phyloP scores from a whole-genome alignment of 2,329 filamentous ascomycete genomes.

The Claviceps purpurea region DNA sequence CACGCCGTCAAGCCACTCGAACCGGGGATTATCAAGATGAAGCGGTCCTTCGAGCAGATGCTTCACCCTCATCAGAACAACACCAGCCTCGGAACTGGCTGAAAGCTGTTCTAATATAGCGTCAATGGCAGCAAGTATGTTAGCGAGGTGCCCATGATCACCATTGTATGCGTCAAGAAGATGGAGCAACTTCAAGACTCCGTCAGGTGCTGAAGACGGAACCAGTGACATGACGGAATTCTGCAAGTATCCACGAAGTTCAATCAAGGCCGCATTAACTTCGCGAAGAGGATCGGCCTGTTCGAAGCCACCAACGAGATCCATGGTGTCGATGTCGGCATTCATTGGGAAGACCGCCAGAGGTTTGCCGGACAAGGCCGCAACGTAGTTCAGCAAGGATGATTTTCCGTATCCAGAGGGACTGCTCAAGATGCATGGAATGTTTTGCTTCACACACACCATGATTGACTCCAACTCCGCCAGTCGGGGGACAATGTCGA shows the following conservation, averaged over 20 bases:
- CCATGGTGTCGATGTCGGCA: conserved; percentile 91
- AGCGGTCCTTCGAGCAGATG: conserved; percentile 38
- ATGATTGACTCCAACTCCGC: conserved; percentile 73
- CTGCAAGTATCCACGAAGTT: conserved; percentile 38
- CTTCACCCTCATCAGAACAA: conserved; percentile 34
- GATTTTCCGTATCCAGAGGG: conserved; percentile 81
- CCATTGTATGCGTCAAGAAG: conserved; percentile 30
- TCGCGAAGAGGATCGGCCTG: conserved; percentile 74
- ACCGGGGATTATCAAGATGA: conserved; percentile 59
- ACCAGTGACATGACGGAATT: conserved; percentile 33
- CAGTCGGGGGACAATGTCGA: conserved; percentile 43
- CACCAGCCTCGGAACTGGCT: conserved; percentile 30
- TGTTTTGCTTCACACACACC: conserved; percentile 71
- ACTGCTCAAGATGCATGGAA: conserved; percentile 82
- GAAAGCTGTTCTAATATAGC: conserved; percentile 28
- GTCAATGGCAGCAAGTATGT: conserved; percentile 25
- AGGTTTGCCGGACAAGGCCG: conserved; percentile 61
- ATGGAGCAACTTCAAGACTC: conserved; percentile 37
- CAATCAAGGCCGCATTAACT: conserved; percentile 42
- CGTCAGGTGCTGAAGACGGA: conserved; percentile 30
- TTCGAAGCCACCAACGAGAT: conserved; percentile 92
- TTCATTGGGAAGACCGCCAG: conserved; percentile 81
- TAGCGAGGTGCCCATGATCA: conserved; percentile 23
- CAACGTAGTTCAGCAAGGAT: conserved; percentile 62
- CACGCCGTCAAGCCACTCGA: conserved; percentile 92